Evolutionary conservation across 371 early-diverging fungal genomes (phyloP), one percentile per base, ranked within the genome.

Genomic region (Syncephalastrum racemosum): DNA sequence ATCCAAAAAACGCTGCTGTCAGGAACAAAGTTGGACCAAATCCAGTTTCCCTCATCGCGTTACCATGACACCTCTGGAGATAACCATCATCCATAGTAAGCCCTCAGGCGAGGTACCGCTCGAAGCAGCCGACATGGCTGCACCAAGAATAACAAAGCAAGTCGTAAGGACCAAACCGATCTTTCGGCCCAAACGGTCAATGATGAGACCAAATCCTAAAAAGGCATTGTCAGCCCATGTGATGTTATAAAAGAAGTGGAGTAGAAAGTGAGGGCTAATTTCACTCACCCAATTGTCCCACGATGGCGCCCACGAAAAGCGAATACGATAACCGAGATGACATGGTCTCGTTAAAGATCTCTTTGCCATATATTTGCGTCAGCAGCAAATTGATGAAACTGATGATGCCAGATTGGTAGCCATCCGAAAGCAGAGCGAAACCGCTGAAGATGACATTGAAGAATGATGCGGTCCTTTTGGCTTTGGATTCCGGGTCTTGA

Each of bases 11-110:
- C n/a, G 25, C 10, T 10, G 36, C 36, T 31, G 36, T 31, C 25
- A 51, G 27, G 15, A 51, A 39, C 25, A 23, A 2, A 36, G 36
- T 4, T 14, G 5, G 12, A 31, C 12, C 16, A 51, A 3, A 36
- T 14, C 16, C 48, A 27, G 15, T 44, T 43, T 81, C 80, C 4
- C n/a, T n/a, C n/a, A 75, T 77, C 59, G 76, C 77, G 14, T 77
- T 77, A 49, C 79, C 79, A 81, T 55, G n/a, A 85, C 71, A 48
- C 85, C 85, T 53, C 85, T 73, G 27, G 79, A 68, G 31, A 85
- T 54, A 15, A 83, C 77, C 78, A 85, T 63, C 61, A 82, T 82
- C 85, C 85, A 85, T 50, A 85, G 70, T 13, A 85, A 51, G 4
- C 82, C 83, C 2, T 52, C 56, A 2, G 64, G 62, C 4, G 70